A percentile compares a stretch with the other conserved stretches of the same genome.
Conservation (phyloP, 208 protist genomes). For the Trypanosoma brucei region DNA sequence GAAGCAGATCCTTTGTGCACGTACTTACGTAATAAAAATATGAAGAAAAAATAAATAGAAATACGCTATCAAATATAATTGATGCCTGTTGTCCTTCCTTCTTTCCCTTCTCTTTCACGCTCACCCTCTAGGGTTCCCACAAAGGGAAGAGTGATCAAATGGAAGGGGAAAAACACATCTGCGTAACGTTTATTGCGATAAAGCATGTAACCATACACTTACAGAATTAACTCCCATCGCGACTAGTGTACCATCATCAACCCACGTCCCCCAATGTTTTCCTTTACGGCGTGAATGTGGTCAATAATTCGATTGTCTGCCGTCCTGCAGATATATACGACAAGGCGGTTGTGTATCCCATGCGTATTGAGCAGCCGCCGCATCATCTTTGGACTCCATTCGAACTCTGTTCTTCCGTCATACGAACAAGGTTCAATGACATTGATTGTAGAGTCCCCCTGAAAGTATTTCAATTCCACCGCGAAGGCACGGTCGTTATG, state of each 20-base stretch:
- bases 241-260: slow-evolving; percentile 85
- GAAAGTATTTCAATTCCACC: slow-evolving; percentile 90
- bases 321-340: slow-evolving; percentile 81
- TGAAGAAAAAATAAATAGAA: no score
- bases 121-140: no score
- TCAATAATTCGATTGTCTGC: slow-evolving; percentile 87
- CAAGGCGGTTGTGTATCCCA: slow-evolving; percentile 84
- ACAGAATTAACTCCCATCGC: background rate
- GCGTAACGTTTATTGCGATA: background rate
- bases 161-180: no score
- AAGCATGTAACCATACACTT: background rate
- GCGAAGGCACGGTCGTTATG: slow-evolving; percentile 90
- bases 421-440: slow-evolving; percentile 86
- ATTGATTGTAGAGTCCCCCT: slow-evolving; percentile 82
- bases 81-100: no score
- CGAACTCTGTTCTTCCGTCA: slow-evolving; percentile 86
- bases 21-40: no score
- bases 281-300: slow-evolving; percentile 84
- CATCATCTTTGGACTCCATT: slow-evolving; percentile 93
- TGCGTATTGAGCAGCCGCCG: slow-evolving; percentile 77
- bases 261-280: slow-evolving; percentile 80
- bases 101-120: no score
- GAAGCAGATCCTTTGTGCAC: no score
- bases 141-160: no score
- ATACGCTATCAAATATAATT: no score